Conservation (phyloP, 768 basidiomycete genomes). For the Suillus hirtellus region DNA sequence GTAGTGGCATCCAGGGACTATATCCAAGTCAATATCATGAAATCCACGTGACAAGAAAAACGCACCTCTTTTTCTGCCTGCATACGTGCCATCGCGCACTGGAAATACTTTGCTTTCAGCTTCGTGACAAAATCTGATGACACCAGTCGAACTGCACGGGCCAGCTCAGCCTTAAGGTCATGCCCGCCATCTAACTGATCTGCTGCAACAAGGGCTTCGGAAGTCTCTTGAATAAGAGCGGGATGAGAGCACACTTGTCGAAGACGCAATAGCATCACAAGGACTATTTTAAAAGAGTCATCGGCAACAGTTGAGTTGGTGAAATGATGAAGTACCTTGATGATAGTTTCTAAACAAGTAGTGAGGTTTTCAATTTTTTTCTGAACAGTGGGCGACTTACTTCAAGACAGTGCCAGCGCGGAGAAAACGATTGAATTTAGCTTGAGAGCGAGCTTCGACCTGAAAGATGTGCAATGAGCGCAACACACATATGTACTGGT, state of each 20-base stretch:
- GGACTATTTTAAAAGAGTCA: conserved; percentile 26
- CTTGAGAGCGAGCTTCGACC: conserved; percentile 56
- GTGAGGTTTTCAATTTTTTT: neutral
- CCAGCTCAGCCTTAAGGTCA: conserved; percentile 42
- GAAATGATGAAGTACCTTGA: conserved; percentile 45
- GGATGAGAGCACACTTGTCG: conserved; percentile 73
- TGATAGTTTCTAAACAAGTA: conserved; percentile 48
- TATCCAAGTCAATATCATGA: conserved; percentile 1
- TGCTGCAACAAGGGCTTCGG: conserved; percentile 42
- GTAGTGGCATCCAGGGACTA: conserved; percentile 51
- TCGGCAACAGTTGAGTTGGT: neutral
- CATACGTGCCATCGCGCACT: conserved; percentile 43
- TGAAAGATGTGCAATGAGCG: conserved; percentile 17
- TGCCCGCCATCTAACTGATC: conserved; percentile 35
- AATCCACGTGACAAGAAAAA: neutral
- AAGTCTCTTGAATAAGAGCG: conserved; percentile 60
- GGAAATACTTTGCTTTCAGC: conserved; percentile 49
- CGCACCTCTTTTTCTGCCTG: conserved; percentile 54
- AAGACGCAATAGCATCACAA: conserved; percentile 53
- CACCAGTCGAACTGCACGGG: conserved; percentile 45
- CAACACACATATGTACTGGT: neutral
- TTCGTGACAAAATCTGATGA: conserved; percentile 49
- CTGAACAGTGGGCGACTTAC: conserved; percentile 29
- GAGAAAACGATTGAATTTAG: conserved; percentile 63
- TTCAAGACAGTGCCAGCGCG: conserved; percentile 69